These are phyloP conservation scores for Globisporangium cederbergense DNA, from an alignment of 352 stramenopile genomes.

Conservation along the genomic window DNA sequence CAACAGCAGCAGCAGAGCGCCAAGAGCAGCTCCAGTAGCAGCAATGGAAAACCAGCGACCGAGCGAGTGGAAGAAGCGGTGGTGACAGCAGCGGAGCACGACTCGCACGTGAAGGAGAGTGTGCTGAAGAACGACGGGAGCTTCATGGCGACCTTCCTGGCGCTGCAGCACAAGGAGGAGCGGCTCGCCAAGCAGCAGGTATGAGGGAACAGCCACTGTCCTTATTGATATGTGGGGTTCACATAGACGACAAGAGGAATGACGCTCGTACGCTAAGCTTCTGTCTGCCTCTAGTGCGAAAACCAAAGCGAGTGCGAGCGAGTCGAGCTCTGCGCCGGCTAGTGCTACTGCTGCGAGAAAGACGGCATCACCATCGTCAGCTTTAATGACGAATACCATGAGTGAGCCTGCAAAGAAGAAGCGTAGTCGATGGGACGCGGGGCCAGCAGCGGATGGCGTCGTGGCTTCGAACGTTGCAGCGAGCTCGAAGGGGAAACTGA, in stretches of 20 bases:
- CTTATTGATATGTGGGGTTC: not conserved
- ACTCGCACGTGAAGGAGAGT: conserved; percentile 15
- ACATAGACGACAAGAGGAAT: not conserved
- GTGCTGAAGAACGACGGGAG: conserved; percentile 22
- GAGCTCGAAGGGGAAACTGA: not conserved
- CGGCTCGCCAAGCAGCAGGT: conserved; percentile 13
- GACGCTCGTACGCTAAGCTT: conserved; percentile 6
- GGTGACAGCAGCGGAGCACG: conserved; percentile 13
- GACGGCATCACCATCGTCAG: not conserved
- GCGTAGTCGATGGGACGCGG: conserved; percentile 18
- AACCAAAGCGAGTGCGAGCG: not conserved
- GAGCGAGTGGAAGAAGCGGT: not conserved
- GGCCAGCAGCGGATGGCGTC: not conserved
- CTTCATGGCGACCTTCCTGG: conserved; percentile 23
- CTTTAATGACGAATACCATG: not conserved
- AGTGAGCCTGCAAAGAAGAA: conserved; percentile 10
- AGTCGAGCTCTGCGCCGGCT: not conserved
- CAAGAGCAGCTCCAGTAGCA: not conserved
- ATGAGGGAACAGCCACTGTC: not conserved
- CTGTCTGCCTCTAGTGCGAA: conserved; percentile 5
- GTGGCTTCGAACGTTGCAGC: no score
- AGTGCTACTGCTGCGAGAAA: not conserved
- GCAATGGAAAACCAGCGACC: not conserved
- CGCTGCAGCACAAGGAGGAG: conserved; percentile 21
- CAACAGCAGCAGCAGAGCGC: not conserved